Conservation (phyloP, 2,329 filamentous ascomycete genomes). For the Pyrenophora seminiperda region DNA sequence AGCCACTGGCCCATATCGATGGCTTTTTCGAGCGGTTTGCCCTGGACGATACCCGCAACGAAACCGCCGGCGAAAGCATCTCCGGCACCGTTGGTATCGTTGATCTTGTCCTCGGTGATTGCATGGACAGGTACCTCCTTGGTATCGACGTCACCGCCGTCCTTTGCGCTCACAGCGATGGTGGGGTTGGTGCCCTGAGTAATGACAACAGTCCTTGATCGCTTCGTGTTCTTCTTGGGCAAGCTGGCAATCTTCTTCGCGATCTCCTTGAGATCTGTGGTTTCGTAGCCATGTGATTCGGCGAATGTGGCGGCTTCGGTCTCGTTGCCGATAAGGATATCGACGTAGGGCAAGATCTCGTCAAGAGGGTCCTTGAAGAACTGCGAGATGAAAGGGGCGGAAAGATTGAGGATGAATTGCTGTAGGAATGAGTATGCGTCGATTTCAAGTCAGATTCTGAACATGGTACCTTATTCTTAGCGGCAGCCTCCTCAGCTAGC, state of each 20-base stretch:
- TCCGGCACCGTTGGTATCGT: constrained; percentile 95
- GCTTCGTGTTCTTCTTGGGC: constrained; percentile 87
- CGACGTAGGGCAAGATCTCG: constrained; percentile 85
- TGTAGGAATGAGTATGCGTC: constrained; percentile 31
- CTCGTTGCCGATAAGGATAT: constrained; percentile 97
- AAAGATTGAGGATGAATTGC: constrained; percentile 85
- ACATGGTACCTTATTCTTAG: constrained; percentile 74
- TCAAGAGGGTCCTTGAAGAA: constrained; percentile 98
- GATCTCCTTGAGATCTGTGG: constrained; percentile 81
- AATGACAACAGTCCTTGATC: constrained; percentile 84
- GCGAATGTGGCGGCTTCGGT: constrained; percentile 89
- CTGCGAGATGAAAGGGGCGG: constrained; percentile 92
- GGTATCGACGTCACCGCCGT: constrained; percentile 66
- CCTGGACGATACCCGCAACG: constrained; percentile 84
- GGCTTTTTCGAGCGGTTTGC: constrained; percentile 75
- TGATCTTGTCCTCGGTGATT: constrained; percentile 78
- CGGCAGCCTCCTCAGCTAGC: constrained; percentile 85
- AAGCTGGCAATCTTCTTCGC: constrained; percentile 83
- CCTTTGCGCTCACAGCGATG: constrained; percentile 75
- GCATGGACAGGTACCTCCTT: constrained; percentile 80
- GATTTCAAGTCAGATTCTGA: constrained; percentile 17
- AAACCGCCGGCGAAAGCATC: constrained; percentile 97
- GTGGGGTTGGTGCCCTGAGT: constrained; percentile 95
- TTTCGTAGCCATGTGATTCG: constrained; percentile 74
- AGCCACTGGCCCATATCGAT: constrained; percentile 98